Percentiles rank a stretch among this genome's conserved stretches.
phyloP scores from a whole-genome alignment of 331 rosid genomes.

The Pyracantha coccinea region DNA sequence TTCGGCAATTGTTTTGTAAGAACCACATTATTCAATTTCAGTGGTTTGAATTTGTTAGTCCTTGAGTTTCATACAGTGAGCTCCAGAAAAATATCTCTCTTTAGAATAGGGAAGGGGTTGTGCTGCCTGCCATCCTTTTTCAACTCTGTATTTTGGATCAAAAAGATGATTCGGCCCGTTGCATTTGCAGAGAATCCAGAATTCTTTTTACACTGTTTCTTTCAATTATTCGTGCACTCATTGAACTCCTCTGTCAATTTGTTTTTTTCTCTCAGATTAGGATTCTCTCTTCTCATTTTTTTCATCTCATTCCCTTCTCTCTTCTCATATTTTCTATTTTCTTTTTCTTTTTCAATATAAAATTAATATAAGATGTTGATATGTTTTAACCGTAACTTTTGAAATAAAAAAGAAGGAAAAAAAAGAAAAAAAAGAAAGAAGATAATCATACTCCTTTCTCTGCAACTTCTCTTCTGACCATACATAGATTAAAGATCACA shows the following conservation, averaged over 20 bases:
- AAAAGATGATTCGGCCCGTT: not conserved
- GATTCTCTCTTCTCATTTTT: too few species aligned
- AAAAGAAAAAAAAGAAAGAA: too few species aligned
- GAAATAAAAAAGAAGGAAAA: too few species aligned
- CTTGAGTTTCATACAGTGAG: accelerated
- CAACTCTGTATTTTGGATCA: not conserved
- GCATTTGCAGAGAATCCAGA: conserved; percentile 3
- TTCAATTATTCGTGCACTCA: conserved; percentile 31
- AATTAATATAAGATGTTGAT: too few species aligned
- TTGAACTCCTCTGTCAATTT: conserved; percentile 13
- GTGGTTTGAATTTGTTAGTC: too few species aligned
- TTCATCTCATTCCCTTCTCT: too few species aligned
- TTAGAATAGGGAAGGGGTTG: not conserved
- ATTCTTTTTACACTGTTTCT: conserved; percentile 17
- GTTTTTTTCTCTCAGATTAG: too few species aligned
- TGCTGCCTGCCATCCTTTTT: not conserved
- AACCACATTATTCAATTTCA: too few species aligned
- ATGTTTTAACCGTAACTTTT: accelerated
- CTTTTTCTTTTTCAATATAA: too few species aligned
- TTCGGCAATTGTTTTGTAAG: too few species aligned
- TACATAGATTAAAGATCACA: conserved; percentile 5
- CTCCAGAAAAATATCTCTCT: too few species aligned
- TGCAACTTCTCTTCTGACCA: conserved; percentile 5
- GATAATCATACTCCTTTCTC: conserved; percentile 17
- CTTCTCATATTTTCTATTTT: too few species aligned